A percentile compares a stretch with the other conserved stretches of the same genome.
Evolutionary conservation across 1,139 yeast species (phyloP).

Genomic region (Suhomyces bokatorum): DNA sequence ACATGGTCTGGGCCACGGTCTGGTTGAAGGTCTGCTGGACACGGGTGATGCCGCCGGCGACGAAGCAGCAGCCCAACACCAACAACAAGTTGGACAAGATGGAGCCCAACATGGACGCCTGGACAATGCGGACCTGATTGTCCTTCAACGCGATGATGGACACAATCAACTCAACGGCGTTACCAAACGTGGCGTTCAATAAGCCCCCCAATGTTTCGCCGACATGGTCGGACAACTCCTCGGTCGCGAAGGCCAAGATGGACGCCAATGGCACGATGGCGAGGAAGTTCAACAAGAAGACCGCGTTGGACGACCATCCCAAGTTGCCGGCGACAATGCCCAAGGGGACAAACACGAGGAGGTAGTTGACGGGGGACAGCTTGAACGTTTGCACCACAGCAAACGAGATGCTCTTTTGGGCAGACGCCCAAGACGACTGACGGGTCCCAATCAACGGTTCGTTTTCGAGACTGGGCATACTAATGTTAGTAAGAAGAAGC

Average conservation of each 20-base stretch:
- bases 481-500: conserved; percentile 3
- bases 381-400: conserved; percentile 36
- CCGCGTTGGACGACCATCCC: conserved; percentile 55
- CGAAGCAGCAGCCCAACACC: conserved; percentile 93
- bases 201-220: conserved; percentile 92
- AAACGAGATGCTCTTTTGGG: conserved; percentile 8
- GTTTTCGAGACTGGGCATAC: conserved; percentile 16
- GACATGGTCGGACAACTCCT: conserved; percentile 81
- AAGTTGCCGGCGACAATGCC: conserved; percentile 75
- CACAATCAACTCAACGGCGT: conserved; percentile 86
- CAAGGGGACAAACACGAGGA: conserved; percentile 80
- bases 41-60: conserved; percentile 88
- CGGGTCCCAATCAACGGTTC: conserved; percentile 14
- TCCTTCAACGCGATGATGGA: conserved; percentile 84
- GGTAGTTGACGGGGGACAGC: conserved; percentile 75
- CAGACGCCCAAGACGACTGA: conserved; percentile 1
- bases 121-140: conserved; percentile 90
- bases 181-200: conserved; percentile 94
- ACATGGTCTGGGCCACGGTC: conserved; percentile 97
- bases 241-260: conserved; percentile 86
- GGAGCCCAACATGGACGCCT: conserved; percentile 95
- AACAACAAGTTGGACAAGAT: conserved; percentile 82
- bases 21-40: conserved; percentile 88
- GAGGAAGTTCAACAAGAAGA: conserved; percentile 76
- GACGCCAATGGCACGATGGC: conserved; percentile 95